Evolutionary conservation across 768 basidiomycete species (phyloP), one percentile per base, ranked within the genome.

Genomic region (Trametes sanguinea): DNA sequence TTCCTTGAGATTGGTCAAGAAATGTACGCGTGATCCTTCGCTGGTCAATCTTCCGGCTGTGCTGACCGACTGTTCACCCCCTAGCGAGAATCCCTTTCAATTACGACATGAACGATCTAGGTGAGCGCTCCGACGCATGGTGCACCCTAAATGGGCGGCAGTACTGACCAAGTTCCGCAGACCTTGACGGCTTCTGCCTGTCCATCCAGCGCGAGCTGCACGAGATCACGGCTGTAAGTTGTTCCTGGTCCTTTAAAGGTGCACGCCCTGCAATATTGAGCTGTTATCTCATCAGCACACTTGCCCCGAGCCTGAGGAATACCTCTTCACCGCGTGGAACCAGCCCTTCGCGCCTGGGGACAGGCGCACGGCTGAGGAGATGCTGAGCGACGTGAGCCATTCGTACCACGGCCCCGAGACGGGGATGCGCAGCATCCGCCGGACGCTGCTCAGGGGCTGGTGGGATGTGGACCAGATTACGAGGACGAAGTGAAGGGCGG

Each of bases 331-430:
- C 51, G 56, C 76, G 37, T 76, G 80, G 72, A 91, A 90, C 73
- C 84, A 88, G 73, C 89, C 89, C 0, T 87, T 90, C 76, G 82
- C 85, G 6, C 89, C 89, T 5, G 76, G 78, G 8, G 86, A 90
- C 67, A 76, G 78, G 11, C 82, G 85, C 45, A 81, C 72, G 22
- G 88, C 86, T 0, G 72, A 80, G 37, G 82, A 85, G 57, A 80
- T 90, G 54, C 67, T 82, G 33, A 68, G 59, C 40, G 70, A 72
- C 51, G 72, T 72, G 11, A 65, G 66, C n/a, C 67, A 74, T 16
- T 72, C 76, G 14, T 83, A 86, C 67, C 72, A 73, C 53, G 67
- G 65, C 7, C 53, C 51, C 22, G 69, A 70, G 22, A 67, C 68
- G 2, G 71, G 74, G 32, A 60, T 76, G 65, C 61, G 61, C 56